Conservation (phyloP, 23 red algal genomes). For the Gracilariopsis chorda region DNA sequence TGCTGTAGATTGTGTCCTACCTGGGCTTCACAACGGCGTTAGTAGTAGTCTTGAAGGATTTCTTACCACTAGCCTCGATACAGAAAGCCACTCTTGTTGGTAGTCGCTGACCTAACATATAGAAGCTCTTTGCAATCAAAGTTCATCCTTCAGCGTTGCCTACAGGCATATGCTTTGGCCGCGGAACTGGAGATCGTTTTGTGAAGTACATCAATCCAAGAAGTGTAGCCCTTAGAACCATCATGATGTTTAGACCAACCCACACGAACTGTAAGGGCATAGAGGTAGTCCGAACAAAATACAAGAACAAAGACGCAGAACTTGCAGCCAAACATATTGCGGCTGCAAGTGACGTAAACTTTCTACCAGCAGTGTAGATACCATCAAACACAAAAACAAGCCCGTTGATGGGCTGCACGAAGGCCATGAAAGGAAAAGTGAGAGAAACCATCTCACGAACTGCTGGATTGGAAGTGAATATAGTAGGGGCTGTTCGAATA, state of each 20-base stretch:
- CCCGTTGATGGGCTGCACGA: slow-evolving; percentile 85
- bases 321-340: slow-evolving; percentile 78
- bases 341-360: slow-evolving; percentile 72
- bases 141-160: no score
- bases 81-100: no score
- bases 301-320: slow-evolving; percentile 42
- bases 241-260: slow-evolving; percentile 85
- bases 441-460: slow-evolving; percentile 52
- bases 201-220: slow-evolving; percentile 63
- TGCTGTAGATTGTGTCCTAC: no score
- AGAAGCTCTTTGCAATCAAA: no score
- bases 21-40: no score
- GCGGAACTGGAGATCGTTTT: slow-evolving; percentile 64
- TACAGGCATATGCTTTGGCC: slow-evolving; percentile 21
- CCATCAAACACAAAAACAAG: slow-evolving; percentile 94
- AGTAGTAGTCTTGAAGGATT: no score
- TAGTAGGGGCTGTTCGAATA: slow-evolving; percentile 17
- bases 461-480: slow-evolving; percentile 83
- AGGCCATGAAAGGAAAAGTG: slow-evolving; percentile 80
- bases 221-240: slow-evolving; percentile 65
- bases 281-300: slow-evolving; percentile 33
- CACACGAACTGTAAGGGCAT: slow-evolving; percentile 73
- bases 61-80: no score
- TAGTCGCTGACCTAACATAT: no score
- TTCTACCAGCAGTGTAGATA: slow-evolving; percentile 74